Conservation (phyloP, 2,329 filamentous ascomycete species). For the Fusarium bactridioides region DNA sequence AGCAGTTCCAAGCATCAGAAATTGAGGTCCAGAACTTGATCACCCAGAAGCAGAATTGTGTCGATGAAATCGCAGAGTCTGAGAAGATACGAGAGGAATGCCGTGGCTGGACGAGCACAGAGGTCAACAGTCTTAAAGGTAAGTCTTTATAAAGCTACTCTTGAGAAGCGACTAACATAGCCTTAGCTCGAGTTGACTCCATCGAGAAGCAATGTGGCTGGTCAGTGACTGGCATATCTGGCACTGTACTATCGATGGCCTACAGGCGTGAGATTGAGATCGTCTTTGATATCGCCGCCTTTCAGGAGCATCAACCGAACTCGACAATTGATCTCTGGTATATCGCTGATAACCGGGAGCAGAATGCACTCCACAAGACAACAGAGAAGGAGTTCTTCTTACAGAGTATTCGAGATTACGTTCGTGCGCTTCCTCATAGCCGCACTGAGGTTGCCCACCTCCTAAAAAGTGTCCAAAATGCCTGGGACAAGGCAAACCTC, state of each 20-base stretch:
- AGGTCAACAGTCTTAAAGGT: conserved; percentile 84
- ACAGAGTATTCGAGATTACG: conserved; percentile 72
- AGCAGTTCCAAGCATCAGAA: conserved; percentile 73
- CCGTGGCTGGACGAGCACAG: conserved; percentile 84
- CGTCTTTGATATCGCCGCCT: conserved; percentile 72
- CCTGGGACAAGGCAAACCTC: conserved; percentile 71
- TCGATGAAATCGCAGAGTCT: conserved; percentile 80
- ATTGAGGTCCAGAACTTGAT: conserved; percentile 67
- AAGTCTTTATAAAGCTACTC: conserved; percentile 29
- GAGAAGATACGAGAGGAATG: conserved; percentile 87
- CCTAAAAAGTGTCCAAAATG: conserved; percentile 64
- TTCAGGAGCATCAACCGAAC: conserved; percentile 57
- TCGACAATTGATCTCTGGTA: conserved; percentile 74
- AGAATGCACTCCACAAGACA: conserved; percentile 63
- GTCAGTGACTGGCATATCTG: conserved; percentile 72
- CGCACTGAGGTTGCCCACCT: conserved; percentile 65
- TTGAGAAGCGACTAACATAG: conserved; percentile 47
- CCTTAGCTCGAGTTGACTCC: conserved; percentile 67
- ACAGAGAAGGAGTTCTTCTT: conserved; percentile 79
- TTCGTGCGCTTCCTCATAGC: conserved; percentile 68
- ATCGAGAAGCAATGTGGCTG: conserved; percentile 75
- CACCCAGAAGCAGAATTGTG: conserved; percentile 72
- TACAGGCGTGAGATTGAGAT: conserved; percentile 78
- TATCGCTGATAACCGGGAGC: conserved; percentile 65
- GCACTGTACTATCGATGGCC: conserved; percentile 73